Base-by-base conservation (phyloP, 2,329 filamentous ascomycete species). In the Aspergillus sp. region DNA sequence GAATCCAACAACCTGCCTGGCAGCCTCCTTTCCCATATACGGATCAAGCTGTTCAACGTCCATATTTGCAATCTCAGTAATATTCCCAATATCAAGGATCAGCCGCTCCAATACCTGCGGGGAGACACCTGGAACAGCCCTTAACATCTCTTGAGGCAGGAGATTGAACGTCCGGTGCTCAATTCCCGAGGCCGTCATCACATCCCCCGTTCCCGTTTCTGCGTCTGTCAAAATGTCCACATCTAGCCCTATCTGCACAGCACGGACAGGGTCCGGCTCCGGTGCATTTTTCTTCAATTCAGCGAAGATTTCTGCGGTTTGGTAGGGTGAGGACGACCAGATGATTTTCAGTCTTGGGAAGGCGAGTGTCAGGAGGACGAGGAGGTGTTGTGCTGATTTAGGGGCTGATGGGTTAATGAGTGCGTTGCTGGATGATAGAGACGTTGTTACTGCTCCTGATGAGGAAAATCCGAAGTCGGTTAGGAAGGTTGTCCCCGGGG, bases 281-380 rank as follows among this genome's bases (percentile, higher is more conserved):
- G 88, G 82, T 66, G 93, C 89, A 67, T 92, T 89, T 64, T 91
- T 89, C 78, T 99, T 99, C 54, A 99, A 83, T 64, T 91, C 88
- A 67, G 93, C 89, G 71, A 99, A 98, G 61, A 99, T 98, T 78
- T 98, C 93, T 1, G 95, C 95, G 0, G 95, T 98, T 74, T 99
- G 93, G 70, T 96, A 96, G 0, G 95, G 93, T 11, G 89, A 92
- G 8, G 86, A 90, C 8, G 90, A 95, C 95, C 95, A 99, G 66
- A 99, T 91, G 65, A 99, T 89, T 63, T 91, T 89, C 48, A 99
- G 82, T 20, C 86, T 86, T 0, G 95, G 95, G 67, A 98, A 99
- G 0, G 93, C 90, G 5, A 99, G 84, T 0, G 93, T 97, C 18
- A 99, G 83, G 44, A 98, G 85, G 12, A 97, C 95, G 45, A 99